Conservation (phyloP, 2,329 filamentous ascomycete species). For the Botrytis paeoniae region DNA sequence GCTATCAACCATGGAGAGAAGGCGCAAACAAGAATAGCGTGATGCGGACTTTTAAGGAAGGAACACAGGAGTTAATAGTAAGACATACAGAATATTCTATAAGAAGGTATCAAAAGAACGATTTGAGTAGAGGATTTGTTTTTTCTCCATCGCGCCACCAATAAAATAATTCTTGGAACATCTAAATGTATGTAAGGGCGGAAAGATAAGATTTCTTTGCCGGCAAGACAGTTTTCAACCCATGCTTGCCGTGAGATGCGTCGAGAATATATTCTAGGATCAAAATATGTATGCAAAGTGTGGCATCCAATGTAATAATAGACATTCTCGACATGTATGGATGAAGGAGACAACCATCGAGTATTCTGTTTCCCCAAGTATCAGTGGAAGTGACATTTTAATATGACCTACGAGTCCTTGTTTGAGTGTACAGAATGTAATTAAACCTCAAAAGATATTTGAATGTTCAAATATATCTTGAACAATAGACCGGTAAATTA, state of each 20-base stretch:
- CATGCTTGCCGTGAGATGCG: background rate
- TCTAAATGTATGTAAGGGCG: background rate
- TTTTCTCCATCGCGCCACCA: constrained; percentile 2
- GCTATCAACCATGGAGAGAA: background rate
- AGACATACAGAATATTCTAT: background rate
- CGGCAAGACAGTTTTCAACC: background rate
- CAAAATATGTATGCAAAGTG: background rate
- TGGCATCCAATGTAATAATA: background rate
- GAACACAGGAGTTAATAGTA: background rate
- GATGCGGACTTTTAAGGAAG: background rate
- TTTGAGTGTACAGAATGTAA: background rate
- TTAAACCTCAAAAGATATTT: background rate
- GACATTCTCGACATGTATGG: background rate
- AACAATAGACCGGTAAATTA: background rate
- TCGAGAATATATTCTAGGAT: background rate
- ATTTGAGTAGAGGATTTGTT: background rate
- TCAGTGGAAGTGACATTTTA: background rate
- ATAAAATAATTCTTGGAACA: background rate
- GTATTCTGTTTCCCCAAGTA: background rate
- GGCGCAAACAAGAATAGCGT: background rate
- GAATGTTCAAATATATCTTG: background rate
- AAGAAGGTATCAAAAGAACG: background rate
- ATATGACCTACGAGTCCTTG: background rate
- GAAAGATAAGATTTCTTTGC: background rate
- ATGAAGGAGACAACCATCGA: background rate